A percentile compares a stretch with the other conserved stretches of the same genome.
phyloP scores from a whole-genome alignment of 495 filamentous ascomycete species.

The Achaetomiella virescens region DNA sequence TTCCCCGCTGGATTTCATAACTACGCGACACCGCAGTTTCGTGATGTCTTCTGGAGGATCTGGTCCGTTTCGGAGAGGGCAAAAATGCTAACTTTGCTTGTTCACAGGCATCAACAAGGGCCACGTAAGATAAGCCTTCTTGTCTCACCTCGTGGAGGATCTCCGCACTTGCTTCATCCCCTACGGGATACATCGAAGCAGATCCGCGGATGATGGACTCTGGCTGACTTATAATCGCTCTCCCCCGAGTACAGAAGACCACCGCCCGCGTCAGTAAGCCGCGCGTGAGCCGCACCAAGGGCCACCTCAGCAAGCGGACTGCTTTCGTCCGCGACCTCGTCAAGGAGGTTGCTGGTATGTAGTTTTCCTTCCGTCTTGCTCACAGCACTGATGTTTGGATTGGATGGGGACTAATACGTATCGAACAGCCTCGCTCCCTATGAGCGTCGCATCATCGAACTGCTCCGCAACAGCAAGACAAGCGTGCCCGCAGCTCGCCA shows the following conservation, averaged over 20 bases:
- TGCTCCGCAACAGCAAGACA: constrained; percentile 99
- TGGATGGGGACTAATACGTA: background rate
- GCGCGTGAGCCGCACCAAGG: constrained; percentile 86
- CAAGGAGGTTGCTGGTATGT: constrained; percentile 87
- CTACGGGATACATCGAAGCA: constrained; percentile 20
- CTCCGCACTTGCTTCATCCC: constrained; percentile 39
- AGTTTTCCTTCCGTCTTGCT: background rate
- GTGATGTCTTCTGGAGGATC: background rate
- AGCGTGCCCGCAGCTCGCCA: constrained; percentile 97
- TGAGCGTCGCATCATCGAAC: constrained; percentile 97
- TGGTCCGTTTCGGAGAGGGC: background rate
- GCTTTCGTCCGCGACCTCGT: constrained; percentile 89
- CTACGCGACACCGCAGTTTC: background rate
- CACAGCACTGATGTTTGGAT: background rate
- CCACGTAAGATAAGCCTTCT: constrained; percentile 55
- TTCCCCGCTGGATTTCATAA: background rate
- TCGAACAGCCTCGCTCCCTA: constrained; percentile 70
- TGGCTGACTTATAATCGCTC: constrained; percentile 35
- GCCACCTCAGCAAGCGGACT: constrained; percentile 87
- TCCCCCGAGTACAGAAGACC: constrained; percentile 65
- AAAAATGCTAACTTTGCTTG: constrained; percentile 13
- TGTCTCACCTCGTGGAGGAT: constrained; percentile 51
- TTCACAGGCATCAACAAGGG: constrained; percentile 68
- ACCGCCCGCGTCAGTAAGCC: constrained; percentile 80
- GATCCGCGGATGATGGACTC: constrained; percentile 21